Evolutionary conservation across 805 yeast species (phyloP), one percentile per base, ranked within the genome.

Genomic region (Yamadazyma sp.): DNA sequence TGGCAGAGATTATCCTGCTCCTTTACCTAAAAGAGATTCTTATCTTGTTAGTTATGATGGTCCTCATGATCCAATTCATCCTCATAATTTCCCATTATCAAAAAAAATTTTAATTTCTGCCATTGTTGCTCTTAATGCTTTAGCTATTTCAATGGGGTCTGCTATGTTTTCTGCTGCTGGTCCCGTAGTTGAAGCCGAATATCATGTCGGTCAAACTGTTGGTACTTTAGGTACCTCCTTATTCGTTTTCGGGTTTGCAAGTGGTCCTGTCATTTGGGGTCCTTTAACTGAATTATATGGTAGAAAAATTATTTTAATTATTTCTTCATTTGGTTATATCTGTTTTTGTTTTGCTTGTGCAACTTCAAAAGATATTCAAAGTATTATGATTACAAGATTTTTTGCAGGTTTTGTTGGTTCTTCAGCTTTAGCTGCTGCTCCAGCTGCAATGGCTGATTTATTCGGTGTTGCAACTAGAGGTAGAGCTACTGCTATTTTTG

Each of bases 191-290:
- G 56, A 73, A 44, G 62, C 45, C 31, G 59, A 70, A 25, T 89
- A 58, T 30, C 58, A 75, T 39, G 78, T 89, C 31, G 81, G 84
- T 27, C 43, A 51, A 5, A 83, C 78, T 8, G 89, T 80, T n/a
- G 82, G 83, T 10, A 73, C 85, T 15, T 69, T 91, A 30, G 84
- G 86, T 38, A 73, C 87, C 7, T 79, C 96, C 1, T 40, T 88
- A 17, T 89, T 77, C 50, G 96, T 89, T n/a, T 58, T 87, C 27
- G 98, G 97, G 8, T 91, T 88, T 60, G 97, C 96, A 1, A 73
- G 86, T 1, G 96, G 97, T 13, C 98, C 98, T 3, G 68, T 89
- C 33, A 51, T 86, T 23, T 89, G 93, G 87, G 96, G 60, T 30
- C 58, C 60, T 6, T 40, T 53, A 18, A 43, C 53, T 14, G 58